Evolutionary conservation across 1,284 basidiomycete genomes (phyloP).

Genomic region (Malassezia psittaci): DNA sequence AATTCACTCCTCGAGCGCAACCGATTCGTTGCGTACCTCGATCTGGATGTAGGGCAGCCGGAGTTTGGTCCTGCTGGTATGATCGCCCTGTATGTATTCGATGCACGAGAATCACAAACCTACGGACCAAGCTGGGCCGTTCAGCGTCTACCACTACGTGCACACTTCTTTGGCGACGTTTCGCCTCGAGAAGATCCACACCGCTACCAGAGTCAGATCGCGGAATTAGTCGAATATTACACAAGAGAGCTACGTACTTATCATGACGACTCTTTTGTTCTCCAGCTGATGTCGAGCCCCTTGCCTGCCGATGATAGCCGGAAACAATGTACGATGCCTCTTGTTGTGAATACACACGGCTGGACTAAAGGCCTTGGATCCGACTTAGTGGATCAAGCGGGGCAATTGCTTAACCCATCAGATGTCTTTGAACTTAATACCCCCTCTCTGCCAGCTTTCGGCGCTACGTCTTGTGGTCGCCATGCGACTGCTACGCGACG

Average conservation of each 20-base stretch:
- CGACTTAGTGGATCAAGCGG: slow-evolving; percentile 64
- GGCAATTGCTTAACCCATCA: slow-evolving; percentile 59
- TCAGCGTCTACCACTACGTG: slow-evolving; percentile 59
- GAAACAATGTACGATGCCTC: slow-evolving; percentile 51
- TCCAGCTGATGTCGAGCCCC: background rate
- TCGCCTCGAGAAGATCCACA: slow-evolving; percentile 69
- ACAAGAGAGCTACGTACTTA: slow-evolving; percentile 15
- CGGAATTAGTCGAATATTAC: slow-evolving; percentile 60
- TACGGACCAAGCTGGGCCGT: slow-evolving; percentile 37
- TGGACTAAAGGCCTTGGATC: slow-evolving; percentile 90
- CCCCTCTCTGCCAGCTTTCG: slow-evolving; percentile 9
- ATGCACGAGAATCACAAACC: background rate
- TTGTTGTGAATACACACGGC: slow-evolving; percentile 91
- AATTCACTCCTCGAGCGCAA: slow-evolving; percentile 58
- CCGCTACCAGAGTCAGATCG: slow-evolving; percentile 65
- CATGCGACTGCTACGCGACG: slow-evolving; percentile 11
- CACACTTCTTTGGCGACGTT: slow-evolving; percentile 72
- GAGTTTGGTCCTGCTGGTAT: slow-evolving; percentile 82
- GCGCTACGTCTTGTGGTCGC: slow-evolving; percentile 7
- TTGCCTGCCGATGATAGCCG: background rate
- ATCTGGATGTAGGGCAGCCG: slow-evolving; percentile 84
- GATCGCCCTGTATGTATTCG: slow-evolving; percentile 66
- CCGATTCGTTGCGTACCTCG: slow-evolving; percentile 68
- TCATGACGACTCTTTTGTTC: background rate
- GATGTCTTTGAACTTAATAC: slow-evolving; percentile 55